Base-by-base conservation (phyloP, 768 basidiomycete genomes). In the Lentinula aciculospora region DNA sequence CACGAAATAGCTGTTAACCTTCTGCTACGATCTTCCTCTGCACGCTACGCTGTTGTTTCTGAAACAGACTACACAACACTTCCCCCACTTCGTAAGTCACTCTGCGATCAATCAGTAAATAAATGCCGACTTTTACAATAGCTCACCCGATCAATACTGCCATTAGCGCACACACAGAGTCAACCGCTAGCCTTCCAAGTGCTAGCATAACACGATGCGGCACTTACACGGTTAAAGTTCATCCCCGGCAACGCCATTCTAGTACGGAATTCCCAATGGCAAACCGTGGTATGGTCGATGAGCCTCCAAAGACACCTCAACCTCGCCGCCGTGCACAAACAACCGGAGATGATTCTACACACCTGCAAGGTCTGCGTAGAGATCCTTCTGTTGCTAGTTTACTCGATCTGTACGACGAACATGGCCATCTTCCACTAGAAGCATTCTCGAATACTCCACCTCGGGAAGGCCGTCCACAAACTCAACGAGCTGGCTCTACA, bases 381-480 rank as follows among this genome's bases (percentile, higher is more conserved):
- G 89, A 92, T 60, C 89, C 89, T 3, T 92, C 90, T 21, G 87
- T 92, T 28, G 86, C 78, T 13, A 91, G 86, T 62, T 72, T 92
- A 23, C 71, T 92, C 34, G 78, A 83, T 56, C 73, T 89, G 61
- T 92, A 91, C 62, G 89, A 91, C 63, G 82, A 88, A 3, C 74
- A 87, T 56, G 89, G 89, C 17, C 77, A 79, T 53, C 74, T 92
- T 27, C 76, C 83, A 15, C 73, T 77, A 3, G 68, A 78, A 36
- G 81, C 81, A 7, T 92, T 92, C 66, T 85, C 86, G 0, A 89
- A 89, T 62, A 71, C 83, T 46, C 69, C 80, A 60, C 65, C 79
- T 64, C 51, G 51, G 8, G 72, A 74, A 46, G 82, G 81, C 15
- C 75, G 78, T 19, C 73, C 79, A 15, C 85, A 85, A 63, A 79